Evolutionary conservation across 2,329 filamentous ascomycete species (phyloP).

Genomic region (Clonostachys byssicola): DNA sequence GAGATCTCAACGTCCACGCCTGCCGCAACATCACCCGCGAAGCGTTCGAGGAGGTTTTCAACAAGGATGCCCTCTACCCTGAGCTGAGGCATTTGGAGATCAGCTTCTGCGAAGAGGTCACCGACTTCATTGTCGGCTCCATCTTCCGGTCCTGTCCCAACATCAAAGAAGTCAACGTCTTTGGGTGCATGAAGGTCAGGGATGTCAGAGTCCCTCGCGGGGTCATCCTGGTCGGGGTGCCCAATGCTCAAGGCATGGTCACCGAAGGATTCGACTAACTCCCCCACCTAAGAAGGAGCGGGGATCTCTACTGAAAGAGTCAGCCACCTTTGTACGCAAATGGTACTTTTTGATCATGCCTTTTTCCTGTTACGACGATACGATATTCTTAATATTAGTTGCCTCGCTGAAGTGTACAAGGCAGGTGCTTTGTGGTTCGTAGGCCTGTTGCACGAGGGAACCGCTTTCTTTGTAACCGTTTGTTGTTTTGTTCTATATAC

Average conservation of each 20-base stretch:
- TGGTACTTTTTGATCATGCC: no score
- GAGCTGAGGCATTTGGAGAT: constrained; percentile 69
- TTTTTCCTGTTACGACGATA: no score
- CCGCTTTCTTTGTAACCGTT: no score
- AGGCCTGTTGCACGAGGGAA: no score
- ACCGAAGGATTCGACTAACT: constrained; percentile 37
- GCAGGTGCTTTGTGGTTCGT: no score
- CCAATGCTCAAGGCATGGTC: constrained; percentile 57
- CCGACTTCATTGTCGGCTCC: constrained; percentile 58
- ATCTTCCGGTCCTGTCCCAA: constrained; percentile 63
- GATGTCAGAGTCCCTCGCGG: constrained; percentile 48
- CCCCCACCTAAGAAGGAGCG: no score
- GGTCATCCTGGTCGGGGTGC: constrained; percentile 52
- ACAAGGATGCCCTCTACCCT: constrained; percentile 55
- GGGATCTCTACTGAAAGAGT: no score
- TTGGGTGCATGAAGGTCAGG: constrained; percentile 61
- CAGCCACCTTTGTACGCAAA: no score
- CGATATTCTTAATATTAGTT: no score
- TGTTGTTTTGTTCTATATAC: no score
- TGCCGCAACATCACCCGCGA: constrained; percentile 75
- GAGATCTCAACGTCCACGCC: constrained; percentile 71
- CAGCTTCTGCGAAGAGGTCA: constrained; percentile 68
- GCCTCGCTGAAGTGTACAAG: no score
- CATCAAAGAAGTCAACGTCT: constrained; percentile 55
- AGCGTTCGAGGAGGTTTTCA: constrained; percentile 74